Evolutionary conservation across 2,329 filamentous ascomycete species (phyloP).

Genomic region (Calonectria honghensis): DNA sequence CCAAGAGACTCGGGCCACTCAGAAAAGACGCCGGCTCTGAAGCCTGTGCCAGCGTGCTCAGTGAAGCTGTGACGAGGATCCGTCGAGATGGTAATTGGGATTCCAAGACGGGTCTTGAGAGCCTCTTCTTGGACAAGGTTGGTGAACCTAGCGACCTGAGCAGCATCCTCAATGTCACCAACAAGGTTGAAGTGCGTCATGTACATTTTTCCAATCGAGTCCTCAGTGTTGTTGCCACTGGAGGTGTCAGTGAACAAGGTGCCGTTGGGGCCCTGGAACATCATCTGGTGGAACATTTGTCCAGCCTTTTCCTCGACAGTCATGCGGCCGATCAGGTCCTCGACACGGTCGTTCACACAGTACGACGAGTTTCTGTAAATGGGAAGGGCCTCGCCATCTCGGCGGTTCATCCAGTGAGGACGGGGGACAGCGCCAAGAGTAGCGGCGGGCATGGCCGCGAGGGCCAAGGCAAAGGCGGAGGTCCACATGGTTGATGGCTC

Average conservation of each 20-base stretch:
- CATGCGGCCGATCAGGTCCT: conserved; percentile 68
- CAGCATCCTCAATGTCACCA: conserved; percentile 64
- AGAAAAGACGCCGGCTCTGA: conserved; percentile 65
- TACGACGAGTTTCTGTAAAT: conserved; percentile 58
- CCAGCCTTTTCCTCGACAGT: conserved; percentile 69
- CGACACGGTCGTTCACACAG: conserved; percentile 66
- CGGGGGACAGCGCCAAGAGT: conserved; percentile 25
- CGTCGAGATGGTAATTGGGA: conserved; percentile 68
- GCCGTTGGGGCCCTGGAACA: conserved; percentile 55
- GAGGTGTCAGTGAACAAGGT: conserved; percentile 41
- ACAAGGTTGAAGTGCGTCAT: conserved; percentile 68
- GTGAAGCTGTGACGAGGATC: conserved; percentile 69
- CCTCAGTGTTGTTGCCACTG: conserved; percentile 39
- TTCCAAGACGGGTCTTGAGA: conserved; percentile 67
- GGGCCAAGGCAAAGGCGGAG: conserved; percentile 29
- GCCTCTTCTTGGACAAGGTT: conserved; percentile 65
- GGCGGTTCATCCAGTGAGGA: conserved; percentile 31
- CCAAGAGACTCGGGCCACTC: conserved; percentile 72
- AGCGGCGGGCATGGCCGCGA: conserved; percentile 30
- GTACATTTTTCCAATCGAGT: conserved; percentile 44
- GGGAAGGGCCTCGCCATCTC: conserved; percentile 21
- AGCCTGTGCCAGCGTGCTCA: conserved; percentile 65
- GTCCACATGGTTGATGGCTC: conserved; percentile 29
- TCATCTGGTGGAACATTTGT: conserved; percentile 66
- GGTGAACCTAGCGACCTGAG: conserved; percentile 61